Conservation (phyloP, 73 alveolate genomes). For the Symbiodinium pilosum region DNA sequence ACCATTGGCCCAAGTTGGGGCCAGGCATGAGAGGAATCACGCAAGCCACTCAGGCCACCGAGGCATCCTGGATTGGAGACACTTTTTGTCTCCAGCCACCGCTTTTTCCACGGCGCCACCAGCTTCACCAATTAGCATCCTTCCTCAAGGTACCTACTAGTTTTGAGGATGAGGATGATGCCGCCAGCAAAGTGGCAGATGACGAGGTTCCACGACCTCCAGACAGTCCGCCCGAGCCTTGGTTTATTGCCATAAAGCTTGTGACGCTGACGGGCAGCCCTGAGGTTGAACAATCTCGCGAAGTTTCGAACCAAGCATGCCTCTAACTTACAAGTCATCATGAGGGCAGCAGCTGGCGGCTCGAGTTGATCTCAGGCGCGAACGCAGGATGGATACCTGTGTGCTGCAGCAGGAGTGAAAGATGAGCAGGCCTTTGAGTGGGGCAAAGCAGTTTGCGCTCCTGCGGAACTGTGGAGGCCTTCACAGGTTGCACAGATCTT, state of each 20-base stretch:
- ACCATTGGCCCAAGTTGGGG: no score
- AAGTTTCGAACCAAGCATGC: slow-evolving; percentile 62
- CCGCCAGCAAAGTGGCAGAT: background rate
- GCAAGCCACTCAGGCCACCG: no score
- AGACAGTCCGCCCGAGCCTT: slow-evolving; percentile 49
- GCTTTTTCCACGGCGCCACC: no score
- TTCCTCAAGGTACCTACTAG: slow-evolving; percentile 13
- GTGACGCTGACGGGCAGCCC: no score
- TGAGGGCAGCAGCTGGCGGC: background rate
- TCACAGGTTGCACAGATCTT: slow-evolving; percentile 59
- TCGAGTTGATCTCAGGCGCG: slow-evolving; percentile 2
- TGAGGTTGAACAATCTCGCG: slow-evolving; percentile 79
- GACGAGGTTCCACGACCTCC: slow-evolving; percentile 61
- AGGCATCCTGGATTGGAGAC: background rate
- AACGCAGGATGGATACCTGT: slow-evolving; percentile 79
- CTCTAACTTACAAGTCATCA: background rate
- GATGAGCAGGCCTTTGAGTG: slow-evolving; percentile 92
- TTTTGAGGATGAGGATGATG: slow-evolving; percentile 16
- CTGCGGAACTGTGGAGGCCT: slow-evolving; percentile 18
- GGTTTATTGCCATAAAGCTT: no score
- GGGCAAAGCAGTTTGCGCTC: background rate
- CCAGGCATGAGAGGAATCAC: no score
- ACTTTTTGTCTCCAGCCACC: background rate
- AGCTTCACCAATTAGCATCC: background rate
- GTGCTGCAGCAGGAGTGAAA: slow-evolving; percentile 75